Base-by-base conservation (phyloP, 2,329 filamentous ascomycete species). In the Rugonectria rugulosa region DNA sequence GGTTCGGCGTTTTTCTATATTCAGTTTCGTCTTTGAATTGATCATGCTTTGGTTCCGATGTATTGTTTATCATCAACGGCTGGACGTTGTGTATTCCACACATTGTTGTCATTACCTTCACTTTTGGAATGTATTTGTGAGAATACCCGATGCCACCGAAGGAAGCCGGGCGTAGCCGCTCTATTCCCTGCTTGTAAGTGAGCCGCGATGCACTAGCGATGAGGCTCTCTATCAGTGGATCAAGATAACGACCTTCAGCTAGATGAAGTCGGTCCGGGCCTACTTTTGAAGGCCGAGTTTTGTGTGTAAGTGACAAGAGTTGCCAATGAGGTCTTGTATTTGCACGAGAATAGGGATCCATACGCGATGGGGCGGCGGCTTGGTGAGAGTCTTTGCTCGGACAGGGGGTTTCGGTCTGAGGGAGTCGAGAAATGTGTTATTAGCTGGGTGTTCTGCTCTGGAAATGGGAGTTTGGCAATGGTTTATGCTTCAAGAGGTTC, bases 91-190 rank as follows among this genome's bases (percentile, higher is more conserved):
- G n/a, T n/a, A n/a, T n/a, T n/a, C n/a, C n/a, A n/a, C n/a, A n/a
- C n/a, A n/a, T n/a, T 27, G 6, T 34, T 26, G 29, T 19, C 31
- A 4, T 19, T 24, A n/a, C n/a, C n/a, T n/a, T n/a, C n/a, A n/a
- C n/a, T n/a, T n/a, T n/a, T n/a, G n/a, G n/a, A n/a, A n/a, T n/a
- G n/a, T n/a, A n/a, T n/a, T n/a, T n/a, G n/a, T n/a, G n/a, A n/a
- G 14, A 26, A 36, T 12, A 6, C 10, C 31, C 31, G 20, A 37
- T n/a, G 32, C 17, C 34, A 24, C 45, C 45, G 45, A 48, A 10
- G 34, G n/a, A 20, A 48, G 32, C 45, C 45, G 45, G 23, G 12
- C 32, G 34, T 48, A 48, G 45, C 45, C 45, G 45, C 45, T 15
- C 9, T 31, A 40, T 48, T 48, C 23, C 23, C 34, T 21, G 15